Percentiles rank a stretch among this genome's conserved stretches.
Evolutionary conservation across 148 eudicot genomes (phyloP).

Genomic region (Pharnaceum exiguum): DNA sequence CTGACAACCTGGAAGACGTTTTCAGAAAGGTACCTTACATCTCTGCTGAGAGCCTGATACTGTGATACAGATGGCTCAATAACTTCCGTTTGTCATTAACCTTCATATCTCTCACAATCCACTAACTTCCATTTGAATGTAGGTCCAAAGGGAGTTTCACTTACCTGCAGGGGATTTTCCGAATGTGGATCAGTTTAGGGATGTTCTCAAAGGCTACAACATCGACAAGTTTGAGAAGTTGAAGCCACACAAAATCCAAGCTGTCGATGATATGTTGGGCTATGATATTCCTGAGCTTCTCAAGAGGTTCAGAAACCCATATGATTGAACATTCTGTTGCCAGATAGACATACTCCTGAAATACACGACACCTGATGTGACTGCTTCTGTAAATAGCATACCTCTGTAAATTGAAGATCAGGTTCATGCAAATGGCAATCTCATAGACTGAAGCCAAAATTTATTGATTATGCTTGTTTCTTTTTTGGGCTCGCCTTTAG

Average conservation of each 20-base stretch:
- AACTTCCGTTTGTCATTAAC: background rate
- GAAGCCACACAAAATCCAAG: slow-evolving; percentile 64
- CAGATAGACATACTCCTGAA: too few relatives aligned
- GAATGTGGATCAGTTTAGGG: slow-evolving; percentile 56
- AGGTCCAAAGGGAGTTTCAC: slow-evolving; percentile 81
- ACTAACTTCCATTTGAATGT: background rate
- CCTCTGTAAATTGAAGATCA: too few relatives aligned
- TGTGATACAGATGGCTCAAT: background rate
- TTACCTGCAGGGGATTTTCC: slow-evolving; percentile 82
- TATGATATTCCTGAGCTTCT: slow-evolving; percentile 83
- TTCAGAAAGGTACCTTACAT: slow-evolving; percentile 51
- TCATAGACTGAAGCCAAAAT: too few relatives aligned
- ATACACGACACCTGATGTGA: too few relatives aligned
- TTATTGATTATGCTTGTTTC: too few relatives aligned
- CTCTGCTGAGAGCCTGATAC: background rate
- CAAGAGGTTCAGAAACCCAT: slow-evolving; percentile 70
- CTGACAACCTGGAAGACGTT: slow-evolving; percentile 70
- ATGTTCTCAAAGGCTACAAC: slow-evolving; percentile 57
- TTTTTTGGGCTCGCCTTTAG: too few relatives aligned
- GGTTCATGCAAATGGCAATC: too few relatives aligned
- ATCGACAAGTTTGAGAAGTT: slow-evolving; percentile 69
- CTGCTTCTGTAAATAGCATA: too few relatives aligned
- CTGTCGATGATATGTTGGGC: slow-evolving; percentile 78
- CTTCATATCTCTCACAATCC: background rate
- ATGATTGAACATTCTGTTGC: slow-evolving; percentile 27